Conservation (phyloP, 306 rosid genomes). For the Arachis stenosperma region DNA sequence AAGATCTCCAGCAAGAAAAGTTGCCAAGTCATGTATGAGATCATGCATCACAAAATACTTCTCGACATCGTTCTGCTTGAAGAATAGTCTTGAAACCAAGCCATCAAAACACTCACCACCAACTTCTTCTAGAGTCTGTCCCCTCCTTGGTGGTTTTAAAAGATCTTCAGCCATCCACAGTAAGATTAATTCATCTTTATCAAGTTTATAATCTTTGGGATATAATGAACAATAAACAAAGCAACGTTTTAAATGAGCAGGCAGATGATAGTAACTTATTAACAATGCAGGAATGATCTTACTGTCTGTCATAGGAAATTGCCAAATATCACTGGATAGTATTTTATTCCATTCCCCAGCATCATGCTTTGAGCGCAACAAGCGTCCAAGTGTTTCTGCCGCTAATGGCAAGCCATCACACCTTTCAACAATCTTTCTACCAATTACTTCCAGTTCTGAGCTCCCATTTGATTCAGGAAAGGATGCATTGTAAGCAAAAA, state of each 20-base stretch:
- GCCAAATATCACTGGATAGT: constrained; percentile 18
- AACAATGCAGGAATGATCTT: constrained; percentile 23
- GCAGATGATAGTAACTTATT: constrained; percentile 46
- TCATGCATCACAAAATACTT: constrained; percentile 23
- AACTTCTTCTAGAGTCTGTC: neutral
- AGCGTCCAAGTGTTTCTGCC: constrained; percentile 36
- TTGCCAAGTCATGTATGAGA: constrained; percentile 1
- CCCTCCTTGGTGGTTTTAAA: neutral
- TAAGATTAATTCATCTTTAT: constrained; percentile 16
- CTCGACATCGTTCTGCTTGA: neutral
- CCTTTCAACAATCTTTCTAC: neutral
- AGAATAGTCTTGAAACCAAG: neutral
- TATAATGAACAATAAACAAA: constrained; percentile 52
- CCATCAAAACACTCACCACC: constrained; percentile 13
- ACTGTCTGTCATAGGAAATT: neutral
- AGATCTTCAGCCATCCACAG: constrained; percentile 41
- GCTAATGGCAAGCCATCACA: constrained; percentile 52
- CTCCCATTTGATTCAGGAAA: neutral
- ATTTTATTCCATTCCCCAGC: constrained; percentile 3
- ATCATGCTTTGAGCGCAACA: neutral
- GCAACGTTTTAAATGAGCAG: constrained; percentile 39
- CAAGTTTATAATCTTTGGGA: constrained; percentile 36
- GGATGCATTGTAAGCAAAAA: too few species aligned
- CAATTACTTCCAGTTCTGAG: neutral
- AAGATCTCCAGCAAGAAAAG: too few species aligned